Base-by-base conservation (phyloP, 2,329 filamentous ascomycete species). In the Neonectria ditissima region DNA sequence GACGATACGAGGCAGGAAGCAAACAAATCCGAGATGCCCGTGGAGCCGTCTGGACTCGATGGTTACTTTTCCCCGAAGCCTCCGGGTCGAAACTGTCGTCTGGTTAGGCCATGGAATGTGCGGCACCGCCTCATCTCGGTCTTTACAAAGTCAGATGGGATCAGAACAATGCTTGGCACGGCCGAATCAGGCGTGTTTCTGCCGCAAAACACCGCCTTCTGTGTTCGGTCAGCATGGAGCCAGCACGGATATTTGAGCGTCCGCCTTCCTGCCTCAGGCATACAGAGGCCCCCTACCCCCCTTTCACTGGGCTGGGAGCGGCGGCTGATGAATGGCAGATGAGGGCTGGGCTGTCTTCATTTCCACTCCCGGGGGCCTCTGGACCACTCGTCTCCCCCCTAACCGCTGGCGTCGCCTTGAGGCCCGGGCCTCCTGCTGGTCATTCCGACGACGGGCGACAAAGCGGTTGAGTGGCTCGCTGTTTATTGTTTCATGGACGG, bases 361-460 rank as follows among this genome's bases (percentile, higher is more conserved):
- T 65, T 65, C 62, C 62, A 65, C 58, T 39, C 37, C 24, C 44
- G 43, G 34, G 43, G 58, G 30, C 32, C 51, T 39, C 26, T 26
- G n/a, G 44, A 50, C 60, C 60, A 63, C 55, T 63, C 55, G 48
- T 50, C 32, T 41, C 52, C 44, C 41, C 45, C 45, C 44, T 26
- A 16, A 32, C 52, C 41, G 37, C 52, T 45, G 54, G 24, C 62
- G 37, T 39, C 45, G 28, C 34, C 50, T 62, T 62, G 50, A 44
- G 26, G 22, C 24, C 37, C 39, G 18, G 56, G 44, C 52, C 20
- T 44, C 30, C 5, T 20, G 59, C 20, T 57, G 59, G 39, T 52
- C 41, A 45, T 56, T 61, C 56, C 62, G 45, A 52, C 37, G 41
- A 2, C 18, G 28, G 24, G 18, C 34, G 20, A 37, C 34, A 24